Evolutionary conservation across 768 basidiomycete genomes (phyloP), one percentile per base, ranked within the genome.

Genomic region (Suillus subalutaceus): DNA sequence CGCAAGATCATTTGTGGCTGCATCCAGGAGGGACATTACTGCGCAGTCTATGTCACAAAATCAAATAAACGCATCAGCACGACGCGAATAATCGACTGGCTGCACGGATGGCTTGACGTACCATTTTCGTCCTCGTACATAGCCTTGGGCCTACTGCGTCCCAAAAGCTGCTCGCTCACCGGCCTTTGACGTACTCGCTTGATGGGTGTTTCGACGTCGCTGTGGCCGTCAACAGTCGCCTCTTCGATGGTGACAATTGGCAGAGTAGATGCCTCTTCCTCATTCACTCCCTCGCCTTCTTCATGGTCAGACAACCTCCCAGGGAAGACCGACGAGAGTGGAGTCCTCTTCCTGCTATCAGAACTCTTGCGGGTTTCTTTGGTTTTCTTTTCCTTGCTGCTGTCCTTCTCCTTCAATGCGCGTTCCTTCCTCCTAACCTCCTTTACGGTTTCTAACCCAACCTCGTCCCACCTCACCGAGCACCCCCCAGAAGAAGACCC

Each of bases 1-100:
- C 0, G 90, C 92, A 4, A 94, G 83, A 50, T 94, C 92, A 61
- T 91, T 87, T 1, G 92, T 94, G 0, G 90, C 92, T 0, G 91
- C 90, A 68, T 90, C 90, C n/a, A 93, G 79, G 38, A 92, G 83
- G 0, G 88, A 90, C 1, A 92, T 72, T 16, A 86, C 86, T 67
- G 84, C 91, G 85, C 68, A 52, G 13, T 66, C 5, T 78, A 71
- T 78, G n/a, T n/a, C n/a, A n/a, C 23, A 40, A 59, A 26, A 1
- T 38, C n/a, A 57, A 58, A 38, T 4, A 23, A 64, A 64, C 0
- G 15, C 12, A 55, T 38, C 20, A 55, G 2, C 20, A 41, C n/a
- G 9, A 60, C 0, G 7, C 67, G 1, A 72, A 58, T n/a, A 15
- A 55, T 3, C 8, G 13, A 41, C 38, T 4, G 4, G 9, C 0